Conservation (phyloP, 2,329 filamentous ascomycete genomes). For the Aureobasidium sp. region DNA sequence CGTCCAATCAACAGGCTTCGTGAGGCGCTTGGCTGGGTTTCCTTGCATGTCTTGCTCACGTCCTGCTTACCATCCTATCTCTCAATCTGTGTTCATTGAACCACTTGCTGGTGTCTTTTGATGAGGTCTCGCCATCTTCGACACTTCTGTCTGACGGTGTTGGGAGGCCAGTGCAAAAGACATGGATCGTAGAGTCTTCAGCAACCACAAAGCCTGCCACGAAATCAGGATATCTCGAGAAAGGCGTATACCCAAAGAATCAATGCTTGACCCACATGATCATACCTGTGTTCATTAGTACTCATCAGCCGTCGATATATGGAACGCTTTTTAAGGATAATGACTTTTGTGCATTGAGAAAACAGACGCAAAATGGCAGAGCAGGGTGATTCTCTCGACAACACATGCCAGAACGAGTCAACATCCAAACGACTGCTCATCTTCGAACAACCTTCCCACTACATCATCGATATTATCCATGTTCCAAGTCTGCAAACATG, state of each 20-base stretch:
- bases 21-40: conserved; percentile 9
- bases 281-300: neutral
- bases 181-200: too few species aligned
- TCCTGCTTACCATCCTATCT: neutral
- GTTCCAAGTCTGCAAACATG: neutral
- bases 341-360: neutral
- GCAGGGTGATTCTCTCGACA: neutral
- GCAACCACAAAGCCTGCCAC: neutral
- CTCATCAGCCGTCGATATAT: too few species aligned
- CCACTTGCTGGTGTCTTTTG: neutral
- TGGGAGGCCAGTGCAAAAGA: too few species aligned
- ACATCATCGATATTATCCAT: neutral
- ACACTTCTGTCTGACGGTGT: neutral
- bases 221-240: neutral
- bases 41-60: conserved; percentile 3
- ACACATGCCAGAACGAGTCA: neutral
- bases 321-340: too few species aligned
- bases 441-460: neutral
- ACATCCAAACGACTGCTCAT: neutral
- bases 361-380: neutral
- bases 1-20: neutral
- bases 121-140: neutral
- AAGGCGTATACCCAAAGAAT: neutral
- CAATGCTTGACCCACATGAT: neutral
- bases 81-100: neutral